Conservation (phyloP, 1,139 yeast species). For the Yamadazyma friedrichii region DNA sequence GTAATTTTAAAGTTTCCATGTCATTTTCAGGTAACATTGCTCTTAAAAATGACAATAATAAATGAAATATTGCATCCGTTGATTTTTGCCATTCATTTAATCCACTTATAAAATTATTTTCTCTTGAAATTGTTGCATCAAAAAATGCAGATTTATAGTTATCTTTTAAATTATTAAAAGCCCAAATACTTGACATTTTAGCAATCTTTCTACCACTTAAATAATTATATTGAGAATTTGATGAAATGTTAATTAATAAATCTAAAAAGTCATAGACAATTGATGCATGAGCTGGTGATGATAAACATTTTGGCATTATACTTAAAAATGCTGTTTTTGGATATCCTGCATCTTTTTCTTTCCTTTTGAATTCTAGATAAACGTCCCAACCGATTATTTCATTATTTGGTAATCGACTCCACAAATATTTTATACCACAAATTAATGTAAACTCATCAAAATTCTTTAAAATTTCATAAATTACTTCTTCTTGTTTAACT, state of each 20-base stretch:
- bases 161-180: conserved; percentile 48
- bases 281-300: conserved; percentile 85
- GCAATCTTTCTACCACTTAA: conserved; percentile 79
- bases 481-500: conserved; percentile 27
- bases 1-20: conserved; percentile 55
- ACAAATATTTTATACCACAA: conserved; percentile 73
- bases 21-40: conserved; percentile 74
- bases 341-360: conserved; percentile 62
- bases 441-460: conserved; percentile 69
- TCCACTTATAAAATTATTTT: conserved; percentile 63
- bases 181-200: conserved; percentile 87
- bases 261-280: conserved; percentile 87
- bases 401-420: conserved; percentile 81
- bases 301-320: conserved; percentile 79
- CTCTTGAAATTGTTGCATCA: conserved; percentile 40
- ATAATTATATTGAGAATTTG: conserved; percentile 79
- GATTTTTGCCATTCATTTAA: conserved; percentile 76
- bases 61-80: conserved; percentile 82
- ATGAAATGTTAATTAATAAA: conserved; percentile 71
- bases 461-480: conserved; percentile 36
- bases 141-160: conserved; percentile 31
- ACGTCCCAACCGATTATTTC: conserved; percentile 88
- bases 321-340: conserved; percentile 75
- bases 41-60: conserved; percentile 72
- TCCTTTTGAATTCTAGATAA: conserved; percentile 64